Evolutionary conservation across 441 rosid genomes (phyloP).

Genomic region (Biscutella auriculata): DNA sequence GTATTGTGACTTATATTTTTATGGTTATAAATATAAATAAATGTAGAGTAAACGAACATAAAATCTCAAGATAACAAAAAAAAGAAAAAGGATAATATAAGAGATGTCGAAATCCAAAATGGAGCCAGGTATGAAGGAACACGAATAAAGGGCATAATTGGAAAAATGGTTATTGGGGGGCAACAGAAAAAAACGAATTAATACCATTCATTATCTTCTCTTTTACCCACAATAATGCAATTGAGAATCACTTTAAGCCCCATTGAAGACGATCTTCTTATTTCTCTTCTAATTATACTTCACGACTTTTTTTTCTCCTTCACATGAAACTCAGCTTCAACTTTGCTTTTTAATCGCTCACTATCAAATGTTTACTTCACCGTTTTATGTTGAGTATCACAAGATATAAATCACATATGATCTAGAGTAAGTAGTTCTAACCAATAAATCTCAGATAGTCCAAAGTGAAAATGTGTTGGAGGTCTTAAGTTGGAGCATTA

Average conservation of each 20-base stretch:
- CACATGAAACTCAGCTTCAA: slow-evolving; percentile 15
- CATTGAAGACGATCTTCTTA: slow-evolving; percentile 20
- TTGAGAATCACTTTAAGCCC: slow-evolving; percentile 34
- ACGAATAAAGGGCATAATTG: slow-evolving; percentile 11
- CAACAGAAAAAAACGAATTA: slow-evolving; percentile 35
- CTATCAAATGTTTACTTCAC: slow-evolving; percentile 6
- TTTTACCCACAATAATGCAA: slow-evolving; percentile 35
- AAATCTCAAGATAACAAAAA: not conserved
- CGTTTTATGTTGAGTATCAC: no score
- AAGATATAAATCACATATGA: no score
- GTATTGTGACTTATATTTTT: no score
- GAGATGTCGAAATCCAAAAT: slow-evolving; percentile 10
- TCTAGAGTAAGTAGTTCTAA: no score
- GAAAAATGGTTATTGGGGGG: slow-evolving; percentile 25
- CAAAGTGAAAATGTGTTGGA: no score
- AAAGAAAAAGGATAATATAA: slow-evolving; percentile 2
- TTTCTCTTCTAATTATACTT: slow-evolving; percentile 2
- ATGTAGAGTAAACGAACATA: no score
- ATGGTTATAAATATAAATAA: no score
- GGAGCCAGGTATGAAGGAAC: slow-evolving; percentile 16
- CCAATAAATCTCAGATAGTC: no score
- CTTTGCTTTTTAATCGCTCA: not conserved
- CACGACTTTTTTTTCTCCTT: not conserved
- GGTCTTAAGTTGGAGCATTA: no score
- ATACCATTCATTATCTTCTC: slow-evolving; percentile 26